Evolutionary conservation across 2,329 filamentous ascomycete genomes (phyloP).

Genomic region (Hypoxylon sp.): DNA sequence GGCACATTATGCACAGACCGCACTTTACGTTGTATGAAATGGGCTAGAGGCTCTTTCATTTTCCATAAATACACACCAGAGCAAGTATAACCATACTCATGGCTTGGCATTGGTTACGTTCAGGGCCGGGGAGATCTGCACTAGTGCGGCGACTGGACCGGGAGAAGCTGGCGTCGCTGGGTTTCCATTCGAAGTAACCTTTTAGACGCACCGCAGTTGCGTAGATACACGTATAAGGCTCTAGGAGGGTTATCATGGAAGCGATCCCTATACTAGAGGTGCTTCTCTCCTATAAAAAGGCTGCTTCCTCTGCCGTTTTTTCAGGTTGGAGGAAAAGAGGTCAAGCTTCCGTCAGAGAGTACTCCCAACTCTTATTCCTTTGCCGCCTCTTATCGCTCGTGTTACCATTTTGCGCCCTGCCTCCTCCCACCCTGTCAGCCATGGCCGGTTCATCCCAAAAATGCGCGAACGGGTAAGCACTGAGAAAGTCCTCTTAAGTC

Average conservation of each 20-base stretch:
- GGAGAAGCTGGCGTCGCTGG: neutral
- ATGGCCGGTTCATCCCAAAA: conserved; percentile 7
- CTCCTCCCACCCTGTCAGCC: neutral
- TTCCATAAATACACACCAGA: neutral
- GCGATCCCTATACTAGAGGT: neutral
- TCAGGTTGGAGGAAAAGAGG: neutral
- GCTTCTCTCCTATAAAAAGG: neutral
- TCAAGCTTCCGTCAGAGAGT: neutral
- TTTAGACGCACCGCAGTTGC: neutral
- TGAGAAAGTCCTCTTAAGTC: neutral
- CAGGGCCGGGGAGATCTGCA: neutral
- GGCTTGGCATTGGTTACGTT: neutral
- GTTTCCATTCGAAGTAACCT: neutral
- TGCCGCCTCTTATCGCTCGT: neutral
- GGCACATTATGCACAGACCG: neutral
- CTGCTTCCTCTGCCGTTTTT: neutral
- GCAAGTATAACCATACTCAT: neutral
- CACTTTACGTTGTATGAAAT: neutral
- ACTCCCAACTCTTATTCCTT: neutral
- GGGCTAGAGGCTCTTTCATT: neutral
- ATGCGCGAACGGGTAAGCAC: conserved; percentile 8
- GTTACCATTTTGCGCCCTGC: neutral
- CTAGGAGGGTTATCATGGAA: neutral
- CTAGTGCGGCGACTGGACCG: neutral
- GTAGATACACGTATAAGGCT: neutral